Conservation (phyloP, 1,284 basidiomycete species). For the Sanghuangporus sanghuang region DNA sequence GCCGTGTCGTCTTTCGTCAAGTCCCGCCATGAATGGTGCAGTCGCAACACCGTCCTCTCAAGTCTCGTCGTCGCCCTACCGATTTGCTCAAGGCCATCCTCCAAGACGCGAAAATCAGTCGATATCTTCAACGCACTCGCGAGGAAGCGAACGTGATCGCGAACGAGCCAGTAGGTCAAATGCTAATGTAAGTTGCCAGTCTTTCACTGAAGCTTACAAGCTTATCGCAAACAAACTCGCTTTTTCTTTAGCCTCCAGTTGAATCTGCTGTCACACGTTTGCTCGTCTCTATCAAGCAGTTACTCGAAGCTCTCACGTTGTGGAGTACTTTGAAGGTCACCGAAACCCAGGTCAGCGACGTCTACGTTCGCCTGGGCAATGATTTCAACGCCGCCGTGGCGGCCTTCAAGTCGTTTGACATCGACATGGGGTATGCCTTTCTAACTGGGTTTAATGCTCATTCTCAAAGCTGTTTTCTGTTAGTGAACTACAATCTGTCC, state of each 20-base stretch:
- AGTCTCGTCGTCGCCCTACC: conserved; percentile 4
- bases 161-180: conserved; percentile 20
- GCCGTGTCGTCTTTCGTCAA: neutral
- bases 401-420: conserved; percentile 82
- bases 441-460: conserved; percentile 5
- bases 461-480: neutral
- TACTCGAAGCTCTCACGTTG: conserved; percentile 86
- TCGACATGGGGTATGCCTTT: conserved; percentile 82
- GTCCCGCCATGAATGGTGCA: neutral
- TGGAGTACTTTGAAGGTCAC: conserved; percentile 79
- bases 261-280: conserved; percentile 93
- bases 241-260: conserved; percentile 53
- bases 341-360: conserved; percentile 89
- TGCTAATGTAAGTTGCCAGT: conserved; percentile 16
- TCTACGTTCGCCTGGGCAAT: conserved; percentile 94
- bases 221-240: neutral
- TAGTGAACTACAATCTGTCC: conserved; percentile 86
- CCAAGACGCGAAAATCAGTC: conserved; percentile 43
- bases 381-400: conserved; percentile 94
- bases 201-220: neutral
- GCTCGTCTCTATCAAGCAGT: conserved; percentile 91
- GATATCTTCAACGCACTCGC: conserved; percentile 34
- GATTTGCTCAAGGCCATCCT: conserved; percentile 24
- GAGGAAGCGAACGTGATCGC: conserved; percentile 27
- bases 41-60: neutral